phyloP scores from a whole-genome alignment of 768 basidiomycete genomes.

The Auricularia sp. region DNA sequence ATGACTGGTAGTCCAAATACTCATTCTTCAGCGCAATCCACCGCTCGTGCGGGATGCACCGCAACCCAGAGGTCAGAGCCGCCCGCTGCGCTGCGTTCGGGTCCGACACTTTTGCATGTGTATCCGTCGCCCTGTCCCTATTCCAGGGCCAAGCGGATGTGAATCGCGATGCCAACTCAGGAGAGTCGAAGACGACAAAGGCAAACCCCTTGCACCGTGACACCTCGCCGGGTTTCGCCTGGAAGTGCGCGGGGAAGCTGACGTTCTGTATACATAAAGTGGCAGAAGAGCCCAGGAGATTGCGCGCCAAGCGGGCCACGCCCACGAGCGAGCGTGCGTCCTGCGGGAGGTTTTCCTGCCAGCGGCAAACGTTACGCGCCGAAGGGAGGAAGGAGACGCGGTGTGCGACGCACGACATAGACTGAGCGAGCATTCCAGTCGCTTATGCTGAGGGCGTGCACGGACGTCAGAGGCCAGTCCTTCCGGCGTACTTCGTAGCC shows the following conservation, averaged over 20 bases:
- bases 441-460: constrained; percentile 27
- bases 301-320: constrained; percentile 35
- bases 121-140: background rate
- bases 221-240: constrained; percentile 42
- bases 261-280: constrained; percentile 39
- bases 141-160: constrained; percentile 56
- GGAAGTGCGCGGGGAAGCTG: constrained; percentile 50
- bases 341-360: constrained; percentile 61
- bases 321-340: constrained; percentile 41
- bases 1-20: constrained; percentile 51
- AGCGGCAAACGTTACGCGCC: background rate
- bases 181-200: constrained; percentile 43
- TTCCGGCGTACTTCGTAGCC: constrained; percentile 59
- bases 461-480: constrained; percentile 26
- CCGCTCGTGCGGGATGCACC: constrained; percentile 39
- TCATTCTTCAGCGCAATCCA: constrained; percentile 62
- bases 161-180: constrained; percentile 32
- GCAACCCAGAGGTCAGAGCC: constrained; percentile 42
- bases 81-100: constrained; percentile 4
- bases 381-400: constrained; percentile 3
- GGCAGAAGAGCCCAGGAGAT: constrained; percentile 20
- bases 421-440: constrained; percentile 53
- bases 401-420: constrained; percentile 47
- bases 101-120: background rate
- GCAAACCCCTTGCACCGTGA: constrained; percentile 70